phyloP scores from a whole-genome alignment of 1,139 yeast genomes.

The Wickerhamiella infanticola region DNA sequence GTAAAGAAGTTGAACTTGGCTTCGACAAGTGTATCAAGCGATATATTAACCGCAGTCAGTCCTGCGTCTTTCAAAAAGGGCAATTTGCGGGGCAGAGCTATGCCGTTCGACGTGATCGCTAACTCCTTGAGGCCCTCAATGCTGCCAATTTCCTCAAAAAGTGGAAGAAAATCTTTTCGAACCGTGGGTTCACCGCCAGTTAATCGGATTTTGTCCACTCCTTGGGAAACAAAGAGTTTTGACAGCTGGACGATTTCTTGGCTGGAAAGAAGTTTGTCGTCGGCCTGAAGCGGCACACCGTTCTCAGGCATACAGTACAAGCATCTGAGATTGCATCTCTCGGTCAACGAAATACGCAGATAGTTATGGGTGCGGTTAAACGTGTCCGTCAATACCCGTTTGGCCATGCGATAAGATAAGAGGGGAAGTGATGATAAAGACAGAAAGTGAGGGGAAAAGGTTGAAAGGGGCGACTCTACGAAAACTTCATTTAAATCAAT shows the following conservation, averaged over 20 bases:
- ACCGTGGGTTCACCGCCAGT: constrained; percentile 44
- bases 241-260: constrained; percentile 32
- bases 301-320: constrained; percentile 42
- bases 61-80: constrained; percentile 28
- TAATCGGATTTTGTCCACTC: constrained; percentile 33
- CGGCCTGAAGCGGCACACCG: constrained; percentile 33
- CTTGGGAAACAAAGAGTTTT: constrained; percentile 29
- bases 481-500: too few species aligned
- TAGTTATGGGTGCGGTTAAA: constrained; percentile 33
- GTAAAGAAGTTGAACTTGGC: constrained; percentile 35
- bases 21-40: constrained; percentile 34
- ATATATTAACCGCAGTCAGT: constrained; percentile 31
- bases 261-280: constrained; percentile 26
- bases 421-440: background rate
- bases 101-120: constrained; percentile 36
- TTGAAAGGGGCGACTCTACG: too few species aligned
- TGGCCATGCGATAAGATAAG: constrained; percentile 8
- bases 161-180: constrained; percentile 31
- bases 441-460: too few species aligned
- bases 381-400: constrained; percentile 27
- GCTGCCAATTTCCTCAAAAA: constrained; percentile 26
- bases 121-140: constrained; percentile 30
- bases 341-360: constrained; percentile 34
- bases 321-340: constrained; percentile 35
- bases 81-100: constrained; percentile 33